Evolutionary conservation across 768 basidiomycete species (phyloP).

Genomic region (Rhodosporidiobolus sp.): DNA sequence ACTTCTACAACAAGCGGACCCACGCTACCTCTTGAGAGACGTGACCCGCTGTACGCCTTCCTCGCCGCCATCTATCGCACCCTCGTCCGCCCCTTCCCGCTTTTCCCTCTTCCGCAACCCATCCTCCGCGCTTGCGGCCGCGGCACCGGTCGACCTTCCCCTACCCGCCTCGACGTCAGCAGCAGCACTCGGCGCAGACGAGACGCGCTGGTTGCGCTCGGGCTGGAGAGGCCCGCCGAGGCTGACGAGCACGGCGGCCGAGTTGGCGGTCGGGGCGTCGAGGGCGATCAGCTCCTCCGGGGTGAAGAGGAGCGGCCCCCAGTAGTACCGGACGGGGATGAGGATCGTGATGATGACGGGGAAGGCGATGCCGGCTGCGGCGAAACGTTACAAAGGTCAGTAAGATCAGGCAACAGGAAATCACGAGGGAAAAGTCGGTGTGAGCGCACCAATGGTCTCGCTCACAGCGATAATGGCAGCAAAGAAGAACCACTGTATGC

Average conservation of each 20-base stretch:
- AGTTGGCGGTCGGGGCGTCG: constrained; percentile 76
- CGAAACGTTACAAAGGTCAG: not conserved
- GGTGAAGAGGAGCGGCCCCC: constrained; percentile 71
- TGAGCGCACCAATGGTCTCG: constrained; percentile 70
- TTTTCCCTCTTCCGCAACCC: not conserved
- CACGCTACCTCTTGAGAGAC: not conserved
- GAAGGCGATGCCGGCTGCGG: constrained; percentile 78
- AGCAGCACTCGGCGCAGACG: not conserved
- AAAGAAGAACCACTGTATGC: constrained; percentile 75
- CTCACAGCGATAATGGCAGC: constrained; percentile 85
- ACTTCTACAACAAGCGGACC: too few relatives aligned
- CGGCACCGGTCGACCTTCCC: not conserved
- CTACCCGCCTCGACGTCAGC: not conserved
- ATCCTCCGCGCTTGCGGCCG: not conserved
- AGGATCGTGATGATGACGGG: constrained; percentile 81
- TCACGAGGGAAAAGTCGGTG: not conserved
- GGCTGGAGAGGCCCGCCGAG: constrained; percentile 41
- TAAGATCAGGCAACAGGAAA: too few relatives aligned
- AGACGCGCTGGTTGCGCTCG: constrained; percentile 3
- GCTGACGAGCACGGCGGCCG: constrained; percentile 42
- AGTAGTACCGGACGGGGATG: constrained; percentile 66
- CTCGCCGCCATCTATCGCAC: not conserved
- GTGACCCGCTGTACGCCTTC: not conserved
- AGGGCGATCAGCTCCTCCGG: constrained; percentile 73
- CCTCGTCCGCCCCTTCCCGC: not conserved